Evolutionary conservation across 1,284 basidiomycete species (phyloP).

Genomic region (Earliella scabrosa): DNA sequence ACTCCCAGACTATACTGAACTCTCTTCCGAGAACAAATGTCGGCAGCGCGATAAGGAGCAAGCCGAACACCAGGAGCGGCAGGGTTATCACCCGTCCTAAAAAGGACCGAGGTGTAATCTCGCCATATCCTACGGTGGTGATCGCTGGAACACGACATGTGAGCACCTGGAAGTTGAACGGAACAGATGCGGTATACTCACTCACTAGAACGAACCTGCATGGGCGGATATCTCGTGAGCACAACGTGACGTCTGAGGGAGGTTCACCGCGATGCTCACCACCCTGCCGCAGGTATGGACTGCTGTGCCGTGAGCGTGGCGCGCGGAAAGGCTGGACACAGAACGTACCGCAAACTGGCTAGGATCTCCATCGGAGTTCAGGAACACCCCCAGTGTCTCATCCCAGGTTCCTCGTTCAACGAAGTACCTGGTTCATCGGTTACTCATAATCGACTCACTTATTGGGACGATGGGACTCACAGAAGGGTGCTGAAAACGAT

Average conservation of each 20-base stretch:
- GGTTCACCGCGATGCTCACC: slow-evolving; percentile 43
- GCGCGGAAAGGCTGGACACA: neutral
- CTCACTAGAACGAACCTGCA: slow-evolving; percentile 58
- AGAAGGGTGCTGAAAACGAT: slow-evolving; percentile 86
- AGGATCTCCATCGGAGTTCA: slow-evolving; percentile 83
- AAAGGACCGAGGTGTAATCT: slow-evolving; percentile 84
- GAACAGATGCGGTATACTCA: slow-evolving; percentile 42
- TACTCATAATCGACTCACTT: no score
- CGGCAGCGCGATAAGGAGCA: slow-evolving; percentile 85
- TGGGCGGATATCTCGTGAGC: neutral
- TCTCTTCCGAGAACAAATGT: slow-evolving; percentile 89
- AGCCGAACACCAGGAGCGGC: slow-evolving; percentile 83
- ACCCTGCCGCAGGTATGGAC: slow-evolving; percentile 81
- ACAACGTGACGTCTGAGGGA: neutral
- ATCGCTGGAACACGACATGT: slow-evolving; percentile 53
- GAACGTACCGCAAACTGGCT: slow-evolving; percentile 68
- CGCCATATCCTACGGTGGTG: slow-evolving; percentile 86
- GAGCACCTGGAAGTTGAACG: neutral
- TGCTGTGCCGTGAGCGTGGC: slow-evolving; percentile 31
- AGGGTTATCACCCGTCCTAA: slow-evolving; percentile 83
- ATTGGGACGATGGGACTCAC: slow-evolving; percentile 43
- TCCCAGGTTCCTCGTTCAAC: slow-evolving; percentile 90
- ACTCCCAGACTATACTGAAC: slow-evolving; percentile 87
- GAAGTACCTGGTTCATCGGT: slow-evolving; percentile 66
- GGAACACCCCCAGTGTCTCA: slow-evolving; percentile 73